A percentile compares a stretch with the other conserved stretches of the same genome.
Conservation (phyloP, 495 filamentous ascomycete genomes). For the Pyronema omphalodes region DNA sequence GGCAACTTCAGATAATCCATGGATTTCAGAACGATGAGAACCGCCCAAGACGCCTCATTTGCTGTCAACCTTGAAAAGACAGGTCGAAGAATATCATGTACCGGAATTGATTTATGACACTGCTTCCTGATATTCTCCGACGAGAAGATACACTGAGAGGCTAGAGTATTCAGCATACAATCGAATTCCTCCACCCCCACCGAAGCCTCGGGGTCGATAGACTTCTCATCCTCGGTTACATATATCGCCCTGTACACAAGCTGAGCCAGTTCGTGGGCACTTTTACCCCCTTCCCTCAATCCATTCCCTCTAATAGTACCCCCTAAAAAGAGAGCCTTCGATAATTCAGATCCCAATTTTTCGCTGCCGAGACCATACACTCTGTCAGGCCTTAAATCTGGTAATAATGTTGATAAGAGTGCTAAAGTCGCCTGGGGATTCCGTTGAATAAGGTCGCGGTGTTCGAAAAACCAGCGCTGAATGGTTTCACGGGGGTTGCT, state of each 20-base stretch:
- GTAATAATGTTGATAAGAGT: conserved; percentile 54
- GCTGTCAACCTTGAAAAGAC: conserved; percentile 27
- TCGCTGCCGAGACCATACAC: conserved; percentile 48
- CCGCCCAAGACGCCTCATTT: conserved; percentile 37
- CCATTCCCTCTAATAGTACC: conserved; percentile 39
- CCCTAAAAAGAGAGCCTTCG: conserved; percentile 39
- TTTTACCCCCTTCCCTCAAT: conserved; percentile 39
- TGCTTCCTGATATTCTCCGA: conserved; percentile 40
- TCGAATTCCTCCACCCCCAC: conserved; percentile 67
- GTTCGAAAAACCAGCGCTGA: conserved; percentile 10
- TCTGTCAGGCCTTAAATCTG: conserved; percentile 54
- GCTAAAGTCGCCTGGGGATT: conserved; percentile 31
- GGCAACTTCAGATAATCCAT: conserved; percentile 79
- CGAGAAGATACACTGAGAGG: conserved; percentile 49
- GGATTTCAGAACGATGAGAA: conserved; percentile 44
- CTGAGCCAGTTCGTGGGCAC: too few relatives aligned
- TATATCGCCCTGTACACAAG: too few relatives aligned
- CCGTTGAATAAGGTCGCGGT: conserved; percentile 7
- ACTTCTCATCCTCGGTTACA: conserved; percentile 36
- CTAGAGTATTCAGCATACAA: conserved; percentile 39
- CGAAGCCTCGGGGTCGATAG: conserved; percentile 52
- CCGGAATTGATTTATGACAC: conserved; percentile 21
- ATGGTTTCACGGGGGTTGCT: background rate
- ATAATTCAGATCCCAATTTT: conserved; percentile 43
- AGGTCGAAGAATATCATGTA: background rate